Evolutionary conservation across 2,329 filamentous ascomycete genomes (phyloP), one percentile per base, ranked within the genome.

Genomic region (Dactylellina haptotyla): DNA sequence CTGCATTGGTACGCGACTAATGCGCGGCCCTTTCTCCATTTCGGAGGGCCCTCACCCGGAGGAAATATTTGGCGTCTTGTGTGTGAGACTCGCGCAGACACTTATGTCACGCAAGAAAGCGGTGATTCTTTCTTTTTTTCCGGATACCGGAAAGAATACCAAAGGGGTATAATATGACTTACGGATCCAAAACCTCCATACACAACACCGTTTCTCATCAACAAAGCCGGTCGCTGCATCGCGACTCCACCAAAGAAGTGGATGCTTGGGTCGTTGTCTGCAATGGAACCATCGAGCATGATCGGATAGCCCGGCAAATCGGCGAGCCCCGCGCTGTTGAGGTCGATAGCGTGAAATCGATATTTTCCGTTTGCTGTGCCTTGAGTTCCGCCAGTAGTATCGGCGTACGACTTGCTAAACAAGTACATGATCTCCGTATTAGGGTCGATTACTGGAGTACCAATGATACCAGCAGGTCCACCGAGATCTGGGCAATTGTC

Each of bases 201-300:
- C 3, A 87, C 79, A 50, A 81, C 82, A 56, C 83, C 80, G 2
- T 83, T 83, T 0, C 83, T 79, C 28, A 83, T 80, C 1, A 84
- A 79, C 12, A 87, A 78, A 2, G 81, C 83, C 0, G 85, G 84
- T 6, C 85, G 81, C 76, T 87, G 85, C 39, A 85, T 81, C 28
- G 85, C 81, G 4, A 84, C 82, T 0, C 85, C 85, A 4, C 84
- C 85, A 5, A 83, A 80, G 74, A 87, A 87, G 75, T 83, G 83
- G 14, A 84, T 83, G 0, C 79, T 75, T 0, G 80, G 79, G 64
- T 83, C 84, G 74, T 87, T 87, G 41, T 83, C 81, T 0, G 84
- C 83, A 3, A 80, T 77, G 2, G 80, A 77, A 0, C 84, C 84
- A 70, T 86, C 84, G 1, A 87, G 79, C 59, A 82, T 77, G 10